phyloP scores from a whole-genome alignment of 805 yeast species.

The Torulaspora delbrueckii region DNA sequence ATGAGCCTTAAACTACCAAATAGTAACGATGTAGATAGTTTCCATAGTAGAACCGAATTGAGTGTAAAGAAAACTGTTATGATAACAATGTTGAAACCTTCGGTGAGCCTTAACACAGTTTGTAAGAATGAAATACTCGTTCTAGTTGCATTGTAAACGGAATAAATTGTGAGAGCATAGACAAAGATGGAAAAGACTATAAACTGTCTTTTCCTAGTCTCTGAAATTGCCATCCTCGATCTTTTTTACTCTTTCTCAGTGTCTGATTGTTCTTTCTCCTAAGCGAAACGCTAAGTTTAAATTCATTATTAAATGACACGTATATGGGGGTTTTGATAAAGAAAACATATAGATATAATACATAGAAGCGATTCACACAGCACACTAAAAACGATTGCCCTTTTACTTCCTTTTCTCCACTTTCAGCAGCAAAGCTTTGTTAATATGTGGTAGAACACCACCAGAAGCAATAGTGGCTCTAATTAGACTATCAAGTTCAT shows the following conservation, averaged over 20 bases:
- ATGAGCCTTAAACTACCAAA: conserved; percentile 73
- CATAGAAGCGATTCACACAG: not conserved
- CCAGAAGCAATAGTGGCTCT: conserved; percentile 96
- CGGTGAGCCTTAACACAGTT: conserved; percentile 47
- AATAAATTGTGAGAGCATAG: conserved; percentile 20
- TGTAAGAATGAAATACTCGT: conserved; percentile 34
- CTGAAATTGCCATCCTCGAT: conserved; percentile 10
- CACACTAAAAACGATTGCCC: not conserved
- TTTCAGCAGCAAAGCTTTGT: conserved; percentile 72
- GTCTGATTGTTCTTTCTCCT: not conserved
- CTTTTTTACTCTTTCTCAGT: not conserved
- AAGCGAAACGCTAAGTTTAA: not conserved
- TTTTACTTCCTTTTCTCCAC: conserved; percentile 41
- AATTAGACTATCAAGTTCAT: conserved; percentile 89
- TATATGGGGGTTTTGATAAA: conserved; percentile 1
- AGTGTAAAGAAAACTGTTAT: conserved; percentile 44
- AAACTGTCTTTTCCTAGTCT: conserved; percentile 17
- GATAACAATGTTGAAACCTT: conserved; percentile 43
- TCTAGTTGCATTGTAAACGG: conserved; percentile 22
- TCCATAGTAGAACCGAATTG: conserved; percentile 39
- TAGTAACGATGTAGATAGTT: conserved; percentile 46
- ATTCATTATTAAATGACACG: conserved; percentile 1
- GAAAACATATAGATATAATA: conserved; percentile 3
- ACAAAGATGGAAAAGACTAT: conserved; percentile 15
- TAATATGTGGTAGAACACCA: conserved; percentile 95